A percentile compares a stretch with the other conserved stretches of the same genome.
Evolutionary conservation across 768 basidiomycete genomes (phyloP).

Genomic region (Clathrus columnatus): DNA sequence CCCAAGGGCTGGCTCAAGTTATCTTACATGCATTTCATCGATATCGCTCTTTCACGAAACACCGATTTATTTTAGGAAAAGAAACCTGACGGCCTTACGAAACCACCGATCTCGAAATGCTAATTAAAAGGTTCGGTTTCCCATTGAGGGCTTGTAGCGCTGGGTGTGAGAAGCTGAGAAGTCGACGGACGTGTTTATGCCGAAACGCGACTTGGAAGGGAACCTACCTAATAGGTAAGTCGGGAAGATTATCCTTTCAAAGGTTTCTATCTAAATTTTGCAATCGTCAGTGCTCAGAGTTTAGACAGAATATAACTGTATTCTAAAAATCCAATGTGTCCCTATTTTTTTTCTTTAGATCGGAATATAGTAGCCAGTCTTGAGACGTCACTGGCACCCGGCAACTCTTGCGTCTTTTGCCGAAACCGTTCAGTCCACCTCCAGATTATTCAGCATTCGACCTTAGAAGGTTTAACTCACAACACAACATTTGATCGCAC

Average conservation of each 20-base stretch:
- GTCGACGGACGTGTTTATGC: neutral
- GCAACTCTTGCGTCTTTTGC: no score
- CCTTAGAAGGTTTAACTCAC: no score
- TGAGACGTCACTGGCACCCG: neutral
- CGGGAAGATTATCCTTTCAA: no score
- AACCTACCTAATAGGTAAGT: neutral
- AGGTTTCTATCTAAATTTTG: no score
- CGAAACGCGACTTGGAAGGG: neutral
- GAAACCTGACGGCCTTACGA: neutral
- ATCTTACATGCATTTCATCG: no score
- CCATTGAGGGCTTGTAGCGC: neutral
- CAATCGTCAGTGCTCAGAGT: no score
- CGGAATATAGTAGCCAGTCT: neutral
- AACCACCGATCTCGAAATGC: neutral
- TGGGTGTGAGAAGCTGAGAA: neutral
- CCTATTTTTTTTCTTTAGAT: neutral
- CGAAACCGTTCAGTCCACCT: neutral
- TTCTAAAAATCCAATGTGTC: no score
- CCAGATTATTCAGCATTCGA: neutral
- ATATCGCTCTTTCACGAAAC: neutral
- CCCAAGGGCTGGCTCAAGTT: no score
- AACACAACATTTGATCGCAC: neutral
- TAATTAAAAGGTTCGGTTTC: neutral
- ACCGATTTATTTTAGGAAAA: neutral
- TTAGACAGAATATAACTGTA: no score